A percentile compares a stretch with the other conserved stretches of the same genome.
These are phyloP conservation scores for Phialocephala subalpina DNA, from an alignment of 2,329 filamentous ascomycete species.

Conservation along the genomic window DNA sequence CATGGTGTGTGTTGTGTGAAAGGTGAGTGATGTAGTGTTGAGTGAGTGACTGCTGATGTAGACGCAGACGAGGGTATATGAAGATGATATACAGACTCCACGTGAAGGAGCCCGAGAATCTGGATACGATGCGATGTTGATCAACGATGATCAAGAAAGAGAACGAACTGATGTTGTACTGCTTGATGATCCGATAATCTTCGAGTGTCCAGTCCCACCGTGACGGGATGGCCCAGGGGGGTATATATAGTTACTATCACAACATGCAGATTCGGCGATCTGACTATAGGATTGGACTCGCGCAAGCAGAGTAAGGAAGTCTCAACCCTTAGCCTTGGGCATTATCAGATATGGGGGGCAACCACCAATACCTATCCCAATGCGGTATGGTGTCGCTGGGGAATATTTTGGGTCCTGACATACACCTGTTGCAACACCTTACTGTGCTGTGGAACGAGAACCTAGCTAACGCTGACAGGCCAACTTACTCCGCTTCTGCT, in stretches of 20 bases:
- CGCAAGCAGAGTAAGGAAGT: not conserved
- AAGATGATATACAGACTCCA: too few species aligned
- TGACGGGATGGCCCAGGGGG: slow-evolving; percentile 4
- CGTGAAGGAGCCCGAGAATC: not conserved
- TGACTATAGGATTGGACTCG: slow-evolving; percentile 9
- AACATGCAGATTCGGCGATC: not conserved
- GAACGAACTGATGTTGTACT: not conserved
- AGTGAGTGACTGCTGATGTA: too few species aligned
- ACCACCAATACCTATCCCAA: not conserved
- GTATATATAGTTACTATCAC: slow-evolving; percentile 4
- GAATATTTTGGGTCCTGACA: slow-evolving; percentile 6
- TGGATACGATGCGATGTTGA: not conserved
- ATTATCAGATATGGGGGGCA: not conserved
- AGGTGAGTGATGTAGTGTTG: not conserved
- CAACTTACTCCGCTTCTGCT: not conserved
- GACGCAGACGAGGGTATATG: slow-evolving; percentile 8
- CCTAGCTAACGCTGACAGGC: slow-evolving; percentile 8
- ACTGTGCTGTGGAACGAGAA: not conserved
- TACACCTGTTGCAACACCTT: too few species aligned
- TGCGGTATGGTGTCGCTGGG: not conserved
- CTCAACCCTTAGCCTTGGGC: too few species aligned
- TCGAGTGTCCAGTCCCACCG: too few species aligned
- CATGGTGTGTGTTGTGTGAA: not conserved
- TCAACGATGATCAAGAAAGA: not conserved
- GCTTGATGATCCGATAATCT: too few species aligned